A percentile compares a stretch with the other conserved stretches of the same genome.
Evolutionary conservation across 306 rosid genomes (phyloP).

Genomic region (Vicia sativa): DNA sequence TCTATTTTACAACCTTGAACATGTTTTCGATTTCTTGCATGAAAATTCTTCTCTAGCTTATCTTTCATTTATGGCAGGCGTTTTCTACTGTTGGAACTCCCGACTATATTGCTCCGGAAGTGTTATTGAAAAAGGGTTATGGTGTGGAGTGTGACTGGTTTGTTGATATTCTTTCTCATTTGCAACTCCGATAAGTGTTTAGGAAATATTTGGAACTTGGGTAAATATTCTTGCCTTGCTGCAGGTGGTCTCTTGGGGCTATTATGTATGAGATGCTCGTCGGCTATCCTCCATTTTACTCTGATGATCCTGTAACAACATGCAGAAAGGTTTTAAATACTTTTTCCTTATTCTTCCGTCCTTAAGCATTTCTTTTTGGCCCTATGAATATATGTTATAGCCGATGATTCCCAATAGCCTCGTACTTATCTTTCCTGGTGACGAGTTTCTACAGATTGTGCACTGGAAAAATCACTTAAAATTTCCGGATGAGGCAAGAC

Average conservation of each 20-base stretch:
- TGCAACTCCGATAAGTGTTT: not conserved
- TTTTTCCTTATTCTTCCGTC: not conserved
- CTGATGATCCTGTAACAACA: slow-evolving; percentile 91
- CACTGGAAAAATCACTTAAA: slow-evolving; percentile 90
- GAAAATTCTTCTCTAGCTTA: slow-evolving; percentile 35
- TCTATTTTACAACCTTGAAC: no score
- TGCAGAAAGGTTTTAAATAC: slow-evolving; percentile 76
- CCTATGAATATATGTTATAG: slow-evolving; percentile 1
- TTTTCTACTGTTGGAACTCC: slow-evolving; percentile 95
- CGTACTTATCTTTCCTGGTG: slow-evolving; percentile 14
- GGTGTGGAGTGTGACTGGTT: slow-evolving; percentile 93
- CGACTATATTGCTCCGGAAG: slow-evolving; percentile 92
- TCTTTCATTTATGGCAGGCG: slow-evolving; percentile 63
- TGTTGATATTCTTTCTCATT: slow-evolving; percentile 37
- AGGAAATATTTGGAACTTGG: no score
- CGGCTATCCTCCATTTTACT: slow-evolving; percentile 94
- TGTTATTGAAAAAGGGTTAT: slow-evolving; percentile 83
- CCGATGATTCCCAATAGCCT: not conserved
- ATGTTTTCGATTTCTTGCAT: slow-evolving; percentile 15
- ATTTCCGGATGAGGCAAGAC: slow-evolving; percentile 81
- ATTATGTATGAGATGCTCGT: slow-evolving; percentile 96
- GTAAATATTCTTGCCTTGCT: slow-evolving; percentile 39
- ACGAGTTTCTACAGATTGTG: slow-evolving; percentile 64
- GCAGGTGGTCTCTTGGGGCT: slow-evolving; percentile 99
- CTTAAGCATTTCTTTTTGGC: not conserved